These are phyloP conservation scores for Sordariomycetes sp. DNA, from an alignment of 2,329 filamentous ascomycete species.

Conservation along the genomic window DNA sequence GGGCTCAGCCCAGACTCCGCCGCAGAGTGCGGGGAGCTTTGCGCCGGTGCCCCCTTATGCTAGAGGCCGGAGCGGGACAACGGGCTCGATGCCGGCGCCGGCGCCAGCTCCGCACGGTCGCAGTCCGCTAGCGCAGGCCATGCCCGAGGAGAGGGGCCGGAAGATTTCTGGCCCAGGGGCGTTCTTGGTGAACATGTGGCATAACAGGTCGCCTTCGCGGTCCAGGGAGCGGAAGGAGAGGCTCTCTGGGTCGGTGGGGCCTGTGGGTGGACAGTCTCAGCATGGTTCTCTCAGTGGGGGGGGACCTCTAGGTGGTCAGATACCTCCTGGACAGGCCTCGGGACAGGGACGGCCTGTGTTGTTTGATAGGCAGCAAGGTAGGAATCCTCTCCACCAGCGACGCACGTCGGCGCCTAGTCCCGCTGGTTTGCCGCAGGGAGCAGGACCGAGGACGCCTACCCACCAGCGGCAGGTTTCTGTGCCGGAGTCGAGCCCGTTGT, in stretches of 20 bases:
- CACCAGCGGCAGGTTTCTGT: background rate
- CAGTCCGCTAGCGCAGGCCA: background rate
- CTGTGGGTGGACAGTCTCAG: background rate
- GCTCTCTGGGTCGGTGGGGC: background rate
- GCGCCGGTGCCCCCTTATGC: background rate
- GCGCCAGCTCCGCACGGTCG: background rate
- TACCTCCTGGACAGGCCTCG: background rate
- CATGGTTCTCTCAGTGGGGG: background rate
- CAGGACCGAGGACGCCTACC: background rate
- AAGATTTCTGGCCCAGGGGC: constrained; percentile 10
- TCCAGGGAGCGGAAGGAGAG: constrained; percentile 8
- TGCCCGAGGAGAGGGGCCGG: constrained; percentile 10
- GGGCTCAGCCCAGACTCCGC: background rate
- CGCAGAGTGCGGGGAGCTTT: background rate
- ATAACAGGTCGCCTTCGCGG: constrained; percentile 10
- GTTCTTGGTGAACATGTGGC: constrained; percentile 11
- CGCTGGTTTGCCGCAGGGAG: background rate
- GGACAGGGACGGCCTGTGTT: background rate
- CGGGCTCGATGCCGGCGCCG: constrained; percentile 8
- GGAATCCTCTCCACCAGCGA: background rate
- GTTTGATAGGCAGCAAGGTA: background rate
- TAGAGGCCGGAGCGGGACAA: constrained; percentile 10
- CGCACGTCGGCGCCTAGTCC: background rate
- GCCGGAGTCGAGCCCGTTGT: background rate
- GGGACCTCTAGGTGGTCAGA: background rate